phyloP scores from a whole-genome alignment of 257 asterid species.

The Verbena officinalis region DNA sequence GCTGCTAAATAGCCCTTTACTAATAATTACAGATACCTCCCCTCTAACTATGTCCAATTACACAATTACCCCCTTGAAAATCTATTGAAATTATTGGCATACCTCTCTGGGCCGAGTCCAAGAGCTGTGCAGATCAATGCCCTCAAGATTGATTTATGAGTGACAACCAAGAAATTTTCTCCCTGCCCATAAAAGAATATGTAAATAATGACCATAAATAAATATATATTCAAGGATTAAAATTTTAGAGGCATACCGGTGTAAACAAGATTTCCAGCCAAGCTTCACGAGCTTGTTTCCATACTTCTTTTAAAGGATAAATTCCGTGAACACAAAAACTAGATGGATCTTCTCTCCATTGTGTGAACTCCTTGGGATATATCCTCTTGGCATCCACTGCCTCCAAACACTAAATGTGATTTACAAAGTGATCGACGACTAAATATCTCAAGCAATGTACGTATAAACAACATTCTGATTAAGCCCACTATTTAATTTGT shows the following conservation, averaged over 20 bases:
- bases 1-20: too few species aligned
- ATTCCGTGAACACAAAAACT: constrained; percentile 60
- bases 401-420: constrained; percentile 68
- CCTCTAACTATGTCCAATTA: too few species aligned
- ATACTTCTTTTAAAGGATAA: constrained; percentile 52
- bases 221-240: background rate
- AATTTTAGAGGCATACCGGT: constrained; percentile 41
- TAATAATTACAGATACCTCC: too few species aligned
- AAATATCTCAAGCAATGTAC: constrained; percentile 1
- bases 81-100: constrained; percentile 10
- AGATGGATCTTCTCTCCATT: constrained; percentile 85
- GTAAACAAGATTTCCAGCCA: constrained; percentile 71
- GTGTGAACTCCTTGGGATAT: constrained; percentile 67
- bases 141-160: constrained; percentile 83
- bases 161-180: constrained; percentile 69
- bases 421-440: constrained; percentile 40
- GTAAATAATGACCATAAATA: background rate
- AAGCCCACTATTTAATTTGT: background rate
- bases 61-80: background rate
- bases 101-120: constrained; percentile 81
- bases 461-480: background rate
- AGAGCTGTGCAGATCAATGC: constrained; percentile 87
- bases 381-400: constrained; percentile 78
- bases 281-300: constrained; percentile 71
- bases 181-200: constrained; percentile 47